Evolutionary conservation across 2,329 filamentous ascomycete species (phyloP).

Genomic region (Exophiala lecanii-corni): DNA sequence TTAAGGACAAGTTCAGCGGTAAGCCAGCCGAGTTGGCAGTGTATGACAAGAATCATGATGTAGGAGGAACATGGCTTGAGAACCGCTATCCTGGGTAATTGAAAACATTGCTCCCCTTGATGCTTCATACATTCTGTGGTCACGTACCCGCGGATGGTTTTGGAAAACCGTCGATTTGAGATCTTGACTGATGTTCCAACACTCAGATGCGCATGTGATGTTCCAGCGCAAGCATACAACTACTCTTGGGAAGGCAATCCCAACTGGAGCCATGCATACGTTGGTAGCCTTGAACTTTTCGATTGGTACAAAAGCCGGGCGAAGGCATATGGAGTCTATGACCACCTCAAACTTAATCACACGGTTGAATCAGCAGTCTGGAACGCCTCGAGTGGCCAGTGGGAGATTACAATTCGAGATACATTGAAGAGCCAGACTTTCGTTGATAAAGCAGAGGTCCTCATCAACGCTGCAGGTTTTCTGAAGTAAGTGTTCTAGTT

Average conservation of each 20-base stretch:
- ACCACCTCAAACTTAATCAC: background rate
- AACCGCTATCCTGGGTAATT: slow-evolving; percentile 27
- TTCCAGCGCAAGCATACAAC: slow-evolving; percentile 46
- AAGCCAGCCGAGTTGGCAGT: slow-evolving; percentile 17
- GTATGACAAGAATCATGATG: slow-evolving; percentile 27
- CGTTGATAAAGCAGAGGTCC: slow-evolving; percentile 28
- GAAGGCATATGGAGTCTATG: slow-evolving; percentile 1
- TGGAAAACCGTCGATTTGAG: no score
- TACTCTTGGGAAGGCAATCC: slow-evolving; percentile 34
- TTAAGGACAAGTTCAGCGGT: slow-evolving; percentile 22
- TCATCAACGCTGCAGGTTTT: slow-evolving; percentile 36
- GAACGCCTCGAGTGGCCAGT: background rate
- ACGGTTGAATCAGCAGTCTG: background rate
- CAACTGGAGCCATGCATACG: background rate
- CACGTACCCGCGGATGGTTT: no score
- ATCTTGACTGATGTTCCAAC: no score
- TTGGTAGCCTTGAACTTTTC: background rate
- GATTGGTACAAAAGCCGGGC: background rate
- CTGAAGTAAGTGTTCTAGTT: slow-evolving; percentile 41
- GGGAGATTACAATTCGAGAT: background rate
- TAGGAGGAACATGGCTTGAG: slow-evolving; percentile 30
- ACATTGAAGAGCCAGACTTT: slow-evolving; percentile 22
- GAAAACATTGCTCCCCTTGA: no score
- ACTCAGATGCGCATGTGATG: slow-evolving; percentile 29
- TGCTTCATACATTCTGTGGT: no score